These are phyloP conservation scores for Alloteropsis semialata DNA, from an alignment of 176 grass and related monocot species.

Conservation along the genomic window DNA sequence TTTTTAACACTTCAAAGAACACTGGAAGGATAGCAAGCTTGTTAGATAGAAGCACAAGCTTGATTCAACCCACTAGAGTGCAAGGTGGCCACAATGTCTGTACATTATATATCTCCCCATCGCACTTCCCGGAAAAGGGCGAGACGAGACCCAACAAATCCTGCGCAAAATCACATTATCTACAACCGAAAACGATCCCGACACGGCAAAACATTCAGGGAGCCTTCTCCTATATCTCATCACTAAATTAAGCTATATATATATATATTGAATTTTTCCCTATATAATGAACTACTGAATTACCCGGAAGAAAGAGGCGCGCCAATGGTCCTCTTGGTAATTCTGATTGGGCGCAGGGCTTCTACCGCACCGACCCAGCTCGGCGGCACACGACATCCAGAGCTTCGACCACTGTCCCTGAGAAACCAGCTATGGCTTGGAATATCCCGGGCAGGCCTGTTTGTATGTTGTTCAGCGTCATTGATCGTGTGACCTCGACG, in stretches of 20 bases:
- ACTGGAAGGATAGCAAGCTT: background rate
- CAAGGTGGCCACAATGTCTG: constrained; percentile 42
- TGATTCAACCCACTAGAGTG: constrained; percentile 8
- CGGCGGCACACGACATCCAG: constrained; percentile 73
- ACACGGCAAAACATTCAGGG: constrained; percentile 31
- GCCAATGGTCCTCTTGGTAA: constrained; percentile 12
- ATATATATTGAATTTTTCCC: constrained; percentile 44
- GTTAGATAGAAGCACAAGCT: constrained; percentile 9
- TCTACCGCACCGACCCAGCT: constrained; percentile 65
- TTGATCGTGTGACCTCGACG: constrained; percentile 77
- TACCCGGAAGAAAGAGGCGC: background rate
- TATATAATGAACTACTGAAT: constrained; percentile 39
- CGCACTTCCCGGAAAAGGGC: constrained; percentile 32
- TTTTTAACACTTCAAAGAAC: background rate
- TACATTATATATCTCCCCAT: constrained; percentile 39
- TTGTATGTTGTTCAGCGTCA: constrained; percentile 98
- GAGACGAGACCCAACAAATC: constrained; percentile 25
- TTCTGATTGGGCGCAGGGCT: background rate
- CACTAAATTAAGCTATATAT: constrained; percentile 56
- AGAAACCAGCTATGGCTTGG: constrained; percentile 88
- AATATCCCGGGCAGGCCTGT: constrained; percentile 96
- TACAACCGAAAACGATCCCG: constrained; percentile 58
- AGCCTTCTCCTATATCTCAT: constrained; percentile 29
- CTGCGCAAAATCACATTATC: constrained; percentile 58
- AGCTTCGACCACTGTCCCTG: constrained; percentile 67